These are phyloP conservation scores for Diaporthe capsici DNA, from an alignment of 2,329 filamentous ascomycete species.

Conservation along the genomic window DNA sequence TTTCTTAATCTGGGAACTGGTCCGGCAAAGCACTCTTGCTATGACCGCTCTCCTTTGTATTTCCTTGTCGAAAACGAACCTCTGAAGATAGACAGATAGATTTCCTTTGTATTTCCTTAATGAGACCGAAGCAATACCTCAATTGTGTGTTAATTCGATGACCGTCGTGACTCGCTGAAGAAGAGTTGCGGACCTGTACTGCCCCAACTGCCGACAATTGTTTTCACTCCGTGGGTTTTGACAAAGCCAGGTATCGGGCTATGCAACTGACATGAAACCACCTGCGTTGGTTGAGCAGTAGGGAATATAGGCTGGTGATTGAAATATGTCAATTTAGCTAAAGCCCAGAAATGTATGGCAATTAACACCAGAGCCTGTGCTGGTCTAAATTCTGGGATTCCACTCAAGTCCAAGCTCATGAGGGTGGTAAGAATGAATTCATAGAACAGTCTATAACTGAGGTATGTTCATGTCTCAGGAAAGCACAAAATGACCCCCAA, in stretches of 20 bases:
- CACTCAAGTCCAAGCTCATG: too few relatives aligned
- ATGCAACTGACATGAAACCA: neutral
- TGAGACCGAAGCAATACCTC: slow-evolving; percentile 22
- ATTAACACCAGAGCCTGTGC: too few relatives aligned
- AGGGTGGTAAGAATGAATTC: neutral
- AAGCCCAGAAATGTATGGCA: too few relatives aligned
- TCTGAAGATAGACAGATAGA: neutral
- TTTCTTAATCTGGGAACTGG: neutral
- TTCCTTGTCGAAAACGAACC: neutral
- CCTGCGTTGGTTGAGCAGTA: neutral
- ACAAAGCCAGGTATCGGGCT: neutral
- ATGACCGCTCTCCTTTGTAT: neutral
- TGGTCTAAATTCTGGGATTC: too few relatives aligned
- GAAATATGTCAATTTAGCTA: too few relatives aligned
- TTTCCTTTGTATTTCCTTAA: neutral
- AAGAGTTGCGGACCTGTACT: neutral
- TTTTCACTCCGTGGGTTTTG: neutral
- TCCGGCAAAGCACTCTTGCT: neutral
- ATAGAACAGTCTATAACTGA: neutral
- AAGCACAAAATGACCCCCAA: too few relatives aligned
- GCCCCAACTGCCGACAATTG: neutral
- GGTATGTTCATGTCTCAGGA: neutral
- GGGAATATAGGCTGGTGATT: neutral
- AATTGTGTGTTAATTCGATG: neutral
- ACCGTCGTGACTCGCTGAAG: neutral